Evolutionary conservation across 202 grass and related monocot species (phyloP).

Genomic region (Setaria italica): DNA sequence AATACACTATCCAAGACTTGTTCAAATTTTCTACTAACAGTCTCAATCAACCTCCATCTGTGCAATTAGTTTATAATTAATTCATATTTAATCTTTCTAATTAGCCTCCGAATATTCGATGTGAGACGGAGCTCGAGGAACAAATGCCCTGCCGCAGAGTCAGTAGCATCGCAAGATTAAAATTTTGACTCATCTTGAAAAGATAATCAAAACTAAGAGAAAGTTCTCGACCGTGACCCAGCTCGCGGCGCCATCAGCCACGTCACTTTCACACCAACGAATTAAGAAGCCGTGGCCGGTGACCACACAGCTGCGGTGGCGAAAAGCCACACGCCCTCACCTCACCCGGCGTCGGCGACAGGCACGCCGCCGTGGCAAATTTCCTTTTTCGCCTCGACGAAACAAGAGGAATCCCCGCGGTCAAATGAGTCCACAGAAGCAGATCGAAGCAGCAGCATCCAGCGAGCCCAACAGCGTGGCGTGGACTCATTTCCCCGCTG

Average conservation of each 20-base stretch:
- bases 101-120: too few relatives aligned
- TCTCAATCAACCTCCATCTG: too few relatives aligned
- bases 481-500: conserved; percentile 15
- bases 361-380: neutral
- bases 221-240: neutral
- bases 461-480: neutral
- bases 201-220: conserved; percentile 1
- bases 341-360: neutral
- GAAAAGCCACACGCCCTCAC: neutral
- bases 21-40: too few relatives aligned
- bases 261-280: neutral
- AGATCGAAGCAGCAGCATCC: too few relatives aligned
- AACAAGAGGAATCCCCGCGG: too few relatives aligned
- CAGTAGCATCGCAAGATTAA: neutral
- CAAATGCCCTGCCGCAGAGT: neutral
- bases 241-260: neutral
- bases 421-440: too few relatives aligned
- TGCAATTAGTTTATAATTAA: too few relatives aligned
- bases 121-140: too few relatives aligned
- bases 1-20: too few relatives aligned
- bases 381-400: neutral
- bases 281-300: neutral
- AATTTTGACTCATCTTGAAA: too few relatives aligned
- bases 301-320: neutral
- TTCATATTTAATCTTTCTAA: too few relatives aligned